phyloP scores from a whole-genome alignment of 768 basidiomycete species.

The Lanmaoa pseudosensibilis region DNA sequence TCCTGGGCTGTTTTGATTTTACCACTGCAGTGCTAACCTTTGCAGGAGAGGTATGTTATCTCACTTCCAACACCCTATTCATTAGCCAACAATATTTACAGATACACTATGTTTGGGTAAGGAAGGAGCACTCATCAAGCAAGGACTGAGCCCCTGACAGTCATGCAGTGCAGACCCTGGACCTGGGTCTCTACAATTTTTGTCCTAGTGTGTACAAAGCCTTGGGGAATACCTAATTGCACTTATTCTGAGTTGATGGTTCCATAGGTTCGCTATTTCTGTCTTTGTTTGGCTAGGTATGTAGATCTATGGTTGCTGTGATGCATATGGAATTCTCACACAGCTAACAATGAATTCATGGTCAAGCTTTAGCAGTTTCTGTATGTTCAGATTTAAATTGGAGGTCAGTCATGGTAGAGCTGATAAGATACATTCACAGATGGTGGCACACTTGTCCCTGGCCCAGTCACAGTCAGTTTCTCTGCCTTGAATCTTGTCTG shows the following conservation, averaged over 20 bases:
- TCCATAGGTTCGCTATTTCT: constrained; percentile 4
- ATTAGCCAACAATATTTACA: neutral
- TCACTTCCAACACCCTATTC: neutral
- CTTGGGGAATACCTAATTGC: no score
- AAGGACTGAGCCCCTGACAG: neutral
- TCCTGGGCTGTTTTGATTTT: neutral
- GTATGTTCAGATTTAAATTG: no score
- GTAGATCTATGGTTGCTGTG: neutral
- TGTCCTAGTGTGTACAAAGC: neutral
- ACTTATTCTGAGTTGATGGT: neutral
- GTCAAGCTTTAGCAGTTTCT: neutral
- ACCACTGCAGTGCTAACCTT: neutral
- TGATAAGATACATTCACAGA: neutral
- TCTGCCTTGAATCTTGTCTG: neutral
- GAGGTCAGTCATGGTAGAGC: neutral
- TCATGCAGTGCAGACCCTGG: constrained; percentile 1
- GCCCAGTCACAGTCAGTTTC: neutral
- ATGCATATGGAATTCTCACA: no score
- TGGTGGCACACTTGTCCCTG: neutral
- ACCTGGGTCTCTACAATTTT: constrained; percentile 13
- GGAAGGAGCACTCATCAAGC: neutral
- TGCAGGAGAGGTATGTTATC: neutral
- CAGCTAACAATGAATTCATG: neutral
- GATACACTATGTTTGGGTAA: constrained; percentile 17
- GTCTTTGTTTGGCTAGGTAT: constrained; percentile 2